Evolutionary conservation across 1,284 basidiomycete species (phyloP), one percentile per base, ranked within the genome.

Genomic region (Melampsora larici-populina): DNA sequence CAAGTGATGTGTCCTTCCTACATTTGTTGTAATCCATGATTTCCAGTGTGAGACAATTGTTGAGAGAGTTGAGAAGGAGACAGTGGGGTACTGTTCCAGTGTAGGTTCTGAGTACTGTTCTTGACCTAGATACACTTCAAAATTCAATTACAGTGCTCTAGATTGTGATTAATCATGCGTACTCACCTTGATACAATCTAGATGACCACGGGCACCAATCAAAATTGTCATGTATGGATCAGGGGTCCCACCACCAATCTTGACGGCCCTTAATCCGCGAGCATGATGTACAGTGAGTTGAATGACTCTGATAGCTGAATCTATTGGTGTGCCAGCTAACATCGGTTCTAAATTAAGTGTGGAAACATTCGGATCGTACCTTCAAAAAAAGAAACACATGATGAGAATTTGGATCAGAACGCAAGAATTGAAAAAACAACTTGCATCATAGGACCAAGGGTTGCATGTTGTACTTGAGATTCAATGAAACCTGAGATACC

Each of bases 321-420:
- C 82, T 70, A 94, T 86, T 0, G 96, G 94, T 67, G 90, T 89
- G 29, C 97, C 96, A 0, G 94, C 95, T 65, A 99, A 88, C 80
- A 99, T 86, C 84, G 97, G 93, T 85, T 98, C 94, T 79, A 99
- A 88, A 82, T 98, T 96, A 82, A 99, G 88, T 29, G 94, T 95
- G 86, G 97, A 98, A 49, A 93, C 81, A 82, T 93, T 91, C 24
- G 92, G 93, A 68, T 91, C 89, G 82, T 94, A 97, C 95, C 99
- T 97, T 92, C 95, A 0, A 94, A 93, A 1, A 89, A 89, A 29
- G 97, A 88, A 64, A 88, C 91, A 46, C 86, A 86, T 24, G 26
- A 67, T 74, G 36, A 78, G 66, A 31, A 18, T 36, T 33, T 17
- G 8, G 49, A 46, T n/a, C n/a, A n/a, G n/a, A n/a, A n/a, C n/a